A percentile compares a stretch with the other conserved stretches of the same genome.
phyloP scores from a whole-genome alignment of 129 eudicot species.

The Solidago caesia region DNA sequence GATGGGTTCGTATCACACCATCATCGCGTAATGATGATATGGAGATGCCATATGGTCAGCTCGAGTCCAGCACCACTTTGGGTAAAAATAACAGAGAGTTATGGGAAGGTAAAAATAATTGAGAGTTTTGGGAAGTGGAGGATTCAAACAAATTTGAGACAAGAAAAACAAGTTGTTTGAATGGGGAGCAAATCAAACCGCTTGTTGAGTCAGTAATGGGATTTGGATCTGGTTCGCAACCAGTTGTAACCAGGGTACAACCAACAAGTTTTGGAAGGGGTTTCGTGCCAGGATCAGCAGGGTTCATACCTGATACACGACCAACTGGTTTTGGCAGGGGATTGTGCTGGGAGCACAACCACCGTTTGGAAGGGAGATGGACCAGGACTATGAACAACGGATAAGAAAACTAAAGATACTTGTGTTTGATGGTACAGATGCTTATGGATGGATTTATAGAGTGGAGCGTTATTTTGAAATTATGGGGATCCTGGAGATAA shows the following conservation, averaged over 20 bases:
- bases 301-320: too few species aligned
- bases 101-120: too few species aligned
- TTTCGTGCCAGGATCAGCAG: too few species aligned
- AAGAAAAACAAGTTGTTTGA: too few species aligned
- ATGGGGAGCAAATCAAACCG: neutral
- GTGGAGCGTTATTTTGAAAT: neutral
- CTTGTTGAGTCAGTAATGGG: neutral
- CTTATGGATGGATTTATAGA: neutral
- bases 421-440: neutral
- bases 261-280: too few species aligned
- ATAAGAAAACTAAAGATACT: neutral
- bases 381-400: neutral
- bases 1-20: too few species aligned
- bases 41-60: neutral
- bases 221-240: neutral
- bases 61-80: too few species aligned
- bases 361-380: neutral
- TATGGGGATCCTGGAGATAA: neutral
- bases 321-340: too few species aligned
- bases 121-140: too few species aligned
- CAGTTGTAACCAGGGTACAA: too few species aligned
- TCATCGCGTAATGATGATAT: neutral
- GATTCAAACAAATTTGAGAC: too few species aligned
- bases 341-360: neutral
- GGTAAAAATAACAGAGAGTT: too few species aligned